A percentile compares a stretch with the other conserved stretches of the same genome.
phyloP scores from a whole-genome alignment of 352 stramenopile species.

The Pythium vanterpoolii region DNA sequence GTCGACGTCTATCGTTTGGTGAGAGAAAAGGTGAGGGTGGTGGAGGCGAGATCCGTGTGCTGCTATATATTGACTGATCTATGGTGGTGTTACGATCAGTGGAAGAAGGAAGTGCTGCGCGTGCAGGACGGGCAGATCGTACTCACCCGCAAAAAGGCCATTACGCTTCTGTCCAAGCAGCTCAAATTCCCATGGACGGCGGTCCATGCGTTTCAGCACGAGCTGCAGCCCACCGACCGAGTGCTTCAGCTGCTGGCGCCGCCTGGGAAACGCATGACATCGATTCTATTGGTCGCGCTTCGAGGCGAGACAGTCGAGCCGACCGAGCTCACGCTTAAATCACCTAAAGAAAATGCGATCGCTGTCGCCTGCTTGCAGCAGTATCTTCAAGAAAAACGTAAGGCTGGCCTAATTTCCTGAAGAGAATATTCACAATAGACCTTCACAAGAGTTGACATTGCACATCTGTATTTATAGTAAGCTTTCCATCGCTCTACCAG shows the following conservation, averaged over 20 bases:
- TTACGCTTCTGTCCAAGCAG: slow-evolving; percentile 32
- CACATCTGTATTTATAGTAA: slow-evolving; percentile 8
- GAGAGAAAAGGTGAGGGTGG: slow-evolving; percentile 9
- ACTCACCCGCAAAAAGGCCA: slow-evolving; percentile 32
- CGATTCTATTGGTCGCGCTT: slow-evolving; percentile 35
- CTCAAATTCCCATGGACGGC: slow-evolving; percentile 27
- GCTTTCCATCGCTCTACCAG: no score
- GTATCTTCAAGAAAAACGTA: slow-evolving; percentile 26
- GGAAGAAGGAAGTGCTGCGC: slow-evolving; percentile 34
- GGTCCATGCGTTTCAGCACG: slow-evolving; percentile 37
- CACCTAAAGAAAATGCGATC: slow-evolving; percentile 23
- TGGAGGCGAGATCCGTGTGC: not conserved
- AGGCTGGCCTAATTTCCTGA: not conserved
- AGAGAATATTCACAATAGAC: not conserved
- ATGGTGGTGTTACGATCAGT: slow-evolving; percentile 13
- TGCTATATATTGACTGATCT: not conserved
- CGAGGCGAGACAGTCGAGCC: slow-evolving; percentile 28
- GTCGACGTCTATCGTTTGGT: slow-evolving; percentile 20
- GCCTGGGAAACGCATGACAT: slow-evolving; percentile 26
- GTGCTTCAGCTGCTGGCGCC: slow-evolving; percentile 26
- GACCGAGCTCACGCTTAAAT: slow-evolving; percentile 30
- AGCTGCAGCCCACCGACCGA: slow-evolving; percentile 22
- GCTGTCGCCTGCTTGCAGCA: slow-evolving; percentile 27
- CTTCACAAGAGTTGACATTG: not conserved
- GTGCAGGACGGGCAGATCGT: slow-evolving; percentile 29